Percentiles rank a stretch among this genome's conserved stretches.
phyloP scores from a whole-genome alignment of 2,329 filamentous ascomycete species.

The Arthrobotrys conoides region DNA sequence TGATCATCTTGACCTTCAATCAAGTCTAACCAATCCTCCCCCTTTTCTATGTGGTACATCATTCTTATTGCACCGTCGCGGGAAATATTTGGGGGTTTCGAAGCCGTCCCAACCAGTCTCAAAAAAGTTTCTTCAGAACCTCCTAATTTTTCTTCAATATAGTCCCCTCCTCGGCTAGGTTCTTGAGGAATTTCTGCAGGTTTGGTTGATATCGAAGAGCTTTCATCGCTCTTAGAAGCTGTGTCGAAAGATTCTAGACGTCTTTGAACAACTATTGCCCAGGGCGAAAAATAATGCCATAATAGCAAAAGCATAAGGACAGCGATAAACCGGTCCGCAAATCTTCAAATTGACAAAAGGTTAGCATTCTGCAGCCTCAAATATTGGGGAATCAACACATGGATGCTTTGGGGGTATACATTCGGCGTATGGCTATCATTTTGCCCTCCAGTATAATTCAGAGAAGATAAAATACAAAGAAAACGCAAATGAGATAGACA shows the following conservation, averaged over 20 bases:
- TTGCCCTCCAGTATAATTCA: not conserved
- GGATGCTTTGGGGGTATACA: not conserved
- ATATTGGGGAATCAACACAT: not conserved
- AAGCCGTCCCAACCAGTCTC: not conserved
- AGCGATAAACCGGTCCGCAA: conserved; percentile 1
- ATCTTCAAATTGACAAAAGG: conserved; percentile 5
- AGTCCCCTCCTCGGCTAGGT: conserved; percentile 14
- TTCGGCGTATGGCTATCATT: not conserved
- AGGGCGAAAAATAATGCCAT: conserved; percentile 48
- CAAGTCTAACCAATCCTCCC: conserved; percentile 37
- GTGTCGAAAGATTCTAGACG: not conserved
- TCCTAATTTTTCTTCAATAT: conserved; percentile 22
- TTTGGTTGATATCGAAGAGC: not conserved
- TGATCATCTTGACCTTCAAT: conserved; percentile 54
- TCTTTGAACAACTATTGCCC: conserved; percentile 41
- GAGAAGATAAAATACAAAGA: not conserved
- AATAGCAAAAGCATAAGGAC: conserved; percentile 9
- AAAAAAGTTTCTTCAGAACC: conserved; percentile 27
- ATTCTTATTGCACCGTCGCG: conserved; percentile 38
- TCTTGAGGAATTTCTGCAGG: not conserved
- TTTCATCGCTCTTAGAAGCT: not conserved
- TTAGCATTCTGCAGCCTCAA: too few relatives aligned
- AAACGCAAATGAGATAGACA: too few relatives aligned
- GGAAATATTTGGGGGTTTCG: conserved; percentile 10
- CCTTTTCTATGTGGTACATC: conserved; percentile 36